Conservation (phyloP, 1,284 basidiomycete genomes). For the Acaromyces ingoldii region DNA sequence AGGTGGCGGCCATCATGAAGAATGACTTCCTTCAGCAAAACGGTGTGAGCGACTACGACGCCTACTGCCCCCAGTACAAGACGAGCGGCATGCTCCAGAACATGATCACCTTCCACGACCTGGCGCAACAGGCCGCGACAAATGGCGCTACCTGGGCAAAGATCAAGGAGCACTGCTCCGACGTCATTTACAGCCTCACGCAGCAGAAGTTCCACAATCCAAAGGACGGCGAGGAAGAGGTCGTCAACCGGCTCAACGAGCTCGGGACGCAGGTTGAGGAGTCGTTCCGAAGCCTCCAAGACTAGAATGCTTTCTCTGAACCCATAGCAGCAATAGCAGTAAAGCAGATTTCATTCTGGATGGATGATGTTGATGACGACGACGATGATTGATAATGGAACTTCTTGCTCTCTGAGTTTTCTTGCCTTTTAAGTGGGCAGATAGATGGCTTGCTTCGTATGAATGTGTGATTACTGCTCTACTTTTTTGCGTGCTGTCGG, state of each 20-base stretch:
- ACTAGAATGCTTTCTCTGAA: constrained; percentile 22
- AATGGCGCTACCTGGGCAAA: constrained; percentile 77
- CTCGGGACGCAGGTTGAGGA: constrained; percentile 46
- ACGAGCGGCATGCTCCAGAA: constrained; percentile 88
- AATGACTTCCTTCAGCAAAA: constrained; percentile 98
- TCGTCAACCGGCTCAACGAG: constrained; percentile 41
- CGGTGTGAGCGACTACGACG: constrained; percentile 95
- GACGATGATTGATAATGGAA: too few relatives aligned
- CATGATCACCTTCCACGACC: constrained; percentile 90
- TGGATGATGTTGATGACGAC: too few relatives aligned
- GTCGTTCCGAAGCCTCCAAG: constrained; percentile 45
- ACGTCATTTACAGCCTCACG: constrained; percentile 90
- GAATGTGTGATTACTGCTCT: not conserved
- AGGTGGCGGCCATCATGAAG: constrained; percentile 90
- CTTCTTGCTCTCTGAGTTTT: too few relatives aligned
- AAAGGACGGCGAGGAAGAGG: constrained; percentile 49
- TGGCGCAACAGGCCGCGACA: constrained; percentile 71
- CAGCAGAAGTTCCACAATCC: constrained; percentile 93
- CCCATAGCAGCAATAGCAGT: too few relatives aligned
- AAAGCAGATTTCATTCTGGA: too few relatives aligned
- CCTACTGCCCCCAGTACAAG: constrained; percentile 80
- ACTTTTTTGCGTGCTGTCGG: not conserved
- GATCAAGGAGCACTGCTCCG: constrained; percentile 79
- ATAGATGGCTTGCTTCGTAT: too few relatives aligned
- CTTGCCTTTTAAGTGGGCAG: too few relatives aligned